Evolutionary conservation across 495 filamentous ascomycete species (phyloP), one percentile per base, ranked within the genome.

Genomic region (Penicillium salamii): DNA sequence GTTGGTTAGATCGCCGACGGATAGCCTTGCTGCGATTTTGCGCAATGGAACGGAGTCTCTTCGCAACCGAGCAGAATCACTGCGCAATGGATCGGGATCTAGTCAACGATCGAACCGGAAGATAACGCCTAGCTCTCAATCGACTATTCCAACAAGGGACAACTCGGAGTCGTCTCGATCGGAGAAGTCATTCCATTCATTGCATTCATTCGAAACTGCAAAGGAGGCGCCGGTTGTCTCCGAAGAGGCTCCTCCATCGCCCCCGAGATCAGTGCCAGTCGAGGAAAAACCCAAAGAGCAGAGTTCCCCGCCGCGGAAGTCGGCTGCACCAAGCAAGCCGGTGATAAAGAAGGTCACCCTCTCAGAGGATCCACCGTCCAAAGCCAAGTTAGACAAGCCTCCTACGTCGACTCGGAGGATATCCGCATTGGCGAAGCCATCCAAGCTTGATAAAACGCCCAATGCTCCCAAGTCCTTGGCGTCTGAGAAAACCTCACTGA

Each of bases 1-100:
- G 11, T 49, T 62, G 13, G 58, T 52, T 1, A 67, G 55, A 40
- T 66, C 66, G 33, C 59, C 62, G n/a, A 66, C 62, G 17, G 68
- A 65, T 41, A 59, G 54, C 20, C 53, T 59, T 14, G 55, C 55
- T 8, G 42, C 45, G 19, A 62, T 59, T 7, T 39, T 67, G n/a
- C 63, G 59, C 13, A 58, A 56, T 18, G 53, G 60, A 5, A 58
- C 54, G 7, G 59, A 63, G 37, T 61, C 54, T 33, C 39, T 63
- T 5, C 59, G 56, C 34, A 58, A 49, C 18, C 53, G 59, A 5
- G 62, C 57, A 7, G 57, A 62, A 15, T 57, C 53, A 14, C 40
- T 57, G 9, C 57, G 58, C 28, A 59, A 50, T 51, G 56, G 49
- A 5, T 53, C 40, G 14, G 61, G 46, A 3, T 49, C 52, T 20